Conservation (phyloP, 257 asterid species). For the Solanum corneliomulleri region DNA sequence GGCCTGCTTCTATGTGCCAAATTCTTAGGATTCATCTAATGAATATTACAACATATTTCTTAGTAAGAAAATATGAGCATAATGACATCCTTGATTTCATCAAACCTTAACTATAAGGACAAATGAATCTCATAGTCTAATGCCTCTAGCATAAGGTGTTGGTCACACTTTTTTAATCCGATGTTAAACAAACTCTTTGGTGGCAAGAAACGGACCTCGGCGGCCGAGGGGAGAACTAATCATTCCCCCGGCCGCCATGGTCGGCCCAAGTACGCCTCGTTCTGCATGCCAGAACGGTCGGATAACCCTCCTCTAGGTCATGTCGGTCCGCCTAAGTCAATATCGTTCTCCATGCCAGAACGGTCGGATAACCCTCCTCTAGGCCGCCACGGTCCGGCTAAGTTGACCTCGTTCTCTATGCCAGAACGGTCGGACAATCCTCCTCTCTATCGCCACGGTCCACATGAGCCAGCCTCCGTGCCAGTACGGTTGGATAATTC, state of each 20-base stretch:
- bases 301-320: not conserved
- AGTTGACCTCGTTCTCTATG: not conserved
- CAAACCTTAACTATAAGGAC: not conserved
- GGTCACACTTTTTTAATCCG: not conserved
- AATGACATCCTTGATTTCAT: not conserved
- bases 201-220: conserved; percentile 1
- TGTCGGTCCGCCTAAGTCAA: not conserved
- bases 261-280: not conserved
- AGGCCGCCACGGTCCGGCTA: not conserved
- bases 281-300: not conserved
- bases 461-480: not conserved
- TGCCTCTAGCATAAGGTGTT: not conserved
- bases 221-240: not conserved
- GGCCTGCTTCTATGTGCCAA: not conserved
- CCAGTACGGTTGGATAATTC: not conserved
- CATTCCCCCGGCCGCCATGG: not conserved
- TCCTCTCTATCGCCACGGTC: not conserved
- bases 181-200: conserved; percentile 35
- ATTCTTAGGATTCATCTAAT: not conserved
- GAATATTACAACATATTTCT: not conserved
- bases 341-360: not conserved
- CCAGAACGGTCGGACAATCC: not conserved
- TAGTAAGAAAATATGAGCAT: not conserved
- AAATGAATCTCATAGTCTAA: not conserved
- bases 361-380: not conserved